phyloP scores from a whole-genome alignment of 441 rosid species.

The Populus hybrid region DNA sequence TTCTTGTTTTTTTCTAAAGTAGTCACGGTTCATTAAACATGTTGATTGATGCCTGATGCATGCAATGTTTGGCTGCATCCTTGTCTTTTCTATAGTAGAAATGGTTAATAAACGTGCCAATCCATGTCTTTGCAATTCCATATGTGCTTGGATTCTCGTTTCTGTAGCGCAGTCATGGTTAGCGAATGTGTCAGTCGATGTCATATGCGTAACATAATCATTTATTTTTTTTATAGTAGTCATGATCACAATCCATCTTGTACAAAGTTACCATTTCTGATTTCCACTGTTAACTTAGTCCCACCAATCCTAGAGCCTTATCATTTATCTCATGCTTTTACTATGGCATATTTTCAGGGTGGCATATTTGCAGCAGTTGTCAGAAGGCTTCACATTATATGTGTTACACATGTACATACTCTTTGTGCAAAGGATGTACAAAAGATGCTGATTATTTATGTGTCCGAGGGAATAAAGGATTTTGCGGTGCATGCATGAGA shows the following conservation, averaged over 20 bases:
- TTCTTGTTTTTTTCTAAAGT: not conserved
- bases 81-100: not conserved
- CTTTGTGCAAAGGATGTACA: slow-evolving; percentile 90
- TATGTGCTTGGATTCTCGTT: slow-evolving; percentile 1
- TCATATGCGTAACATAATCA: not conserved
- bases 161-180: not conserved
- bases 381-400: slow-evolving; percentile 79
- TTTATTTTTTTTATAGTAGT: not conserved
- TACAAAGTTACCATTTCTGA: not conserved
- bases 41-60: not conserved
- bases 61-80: not conserved
- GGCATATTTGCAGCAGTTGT: slow-evolving; percentile 96
- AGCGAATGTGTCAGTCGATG: not conserved
- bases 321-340: slow-evolving; percentile 7
- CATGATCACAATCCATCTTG: not conserved
- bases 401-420: slow-evolving; percentile 99
- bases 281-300: not conserved
- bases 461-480: slow-evolving; percentile 79
- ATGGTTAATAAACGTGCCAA: not conserved
- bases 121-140: not conserved
- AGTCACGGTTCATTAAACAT: not conserved
- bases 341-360: slow-evolving; percentile 56
- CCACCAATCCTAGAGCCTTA: not conserved
- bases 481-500: slow-evolving; percentile 90
- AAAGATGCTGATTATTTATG: slow-evolving; percentile 81